A percentile compares a stretch with the other conserved stretches of the same genome.
phyloP scores from a whole-genome alignment of 208 protist species.

The Naegleria gruberi region DNA sequence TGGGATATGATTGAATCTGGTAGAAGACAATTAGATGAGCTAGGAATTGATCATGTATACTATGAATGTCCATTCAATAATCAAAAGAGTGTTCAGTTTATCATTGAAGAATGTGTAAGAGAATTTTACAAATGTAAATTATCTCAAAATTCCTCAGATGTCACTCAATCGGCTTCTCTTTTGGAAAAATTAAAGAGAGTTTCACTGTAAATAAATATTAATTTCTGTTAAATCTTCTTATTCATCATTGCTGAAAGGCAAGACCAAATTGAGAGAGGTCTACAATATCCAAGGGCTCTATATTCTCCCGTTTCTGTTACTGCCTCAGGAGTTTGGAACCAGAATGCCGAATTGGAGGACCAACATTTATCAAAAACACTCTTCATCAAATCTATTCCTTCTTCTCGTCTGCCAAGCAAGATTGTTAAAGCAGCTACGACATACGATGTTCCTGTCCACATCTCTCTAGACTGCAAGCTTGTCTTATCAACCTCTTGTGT shows the following conservation, averaged over 20 bases:
- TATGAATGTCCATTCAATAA: not conserved
- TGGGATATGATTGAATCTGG: not conserved
- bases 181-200: too few relatives aligned
- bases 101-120: not conserved
- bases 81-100: not conserved
- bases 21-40: not conserved
- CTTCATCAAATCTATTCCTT: slow-evolving; percentile 39
- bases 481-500: slow-evolving; percentile 40
- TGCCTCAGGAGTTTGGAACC: slow-evolving; percentile 52
- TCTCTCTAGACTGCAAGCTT: slow-evolving; percentile 46
- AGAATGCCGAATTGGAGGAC: slow-evolving; percentile 14
- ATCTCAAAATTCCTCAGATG: too few relatives aligned
- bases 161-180: too few relatives aligned
- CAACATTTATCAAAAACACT: slow-evolving; percentile 32
- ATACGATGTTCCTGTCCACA: slow-evolving; percentile 56
- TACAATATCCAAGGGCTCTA: slow-evolving; percentile 47
- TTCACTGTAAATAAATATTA: too few relatives aligned
- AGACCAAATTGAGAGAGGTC: slow-evolving; percentile 45
- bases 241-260: too few relatives aligned
- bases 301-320: slow-evolving; percentile 42
- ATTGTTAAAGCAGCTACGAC: slow-evolving; percentile 49
- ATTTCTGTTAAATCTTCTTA: too few relatives aligned
- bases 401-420: slow-evolving; percentile 28
- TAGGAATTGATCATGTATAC: not conserved
- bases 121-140: not conserved